phyloP scores from a whole-genome alignment of 148 eudicot genomes.

The Agrostemma githago region DNA sequence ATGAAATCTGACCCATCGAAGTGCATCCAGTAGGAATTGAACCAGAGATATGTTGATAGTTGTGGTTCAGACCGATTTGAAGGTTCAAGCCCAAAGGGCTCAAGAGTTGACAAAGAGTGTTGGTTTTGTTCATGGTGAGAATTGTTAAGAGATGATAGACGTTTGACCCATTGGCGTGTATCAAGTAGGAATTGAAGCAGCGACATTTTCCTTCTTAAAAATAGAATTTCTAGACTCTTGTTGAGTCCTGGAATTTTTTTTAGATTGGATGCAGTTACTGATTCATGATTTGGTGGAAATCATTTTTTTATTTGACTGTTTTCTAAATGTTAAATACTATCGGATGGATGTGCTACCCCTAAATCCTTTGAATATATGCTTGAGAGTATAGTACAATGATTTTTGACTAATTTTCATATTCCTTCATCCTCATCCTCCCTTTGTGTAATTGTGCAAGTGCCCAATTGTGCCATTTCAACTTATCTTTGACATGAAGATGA shows the following conservation, averaged over 20 bases:
- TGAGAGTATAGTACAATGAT: neutral
- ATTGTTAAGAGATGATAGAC: slow-evolving; percentile 1
- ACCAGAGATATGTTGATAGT: slow-evolving; percentile 13
- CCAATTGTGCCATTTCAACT: neutral
- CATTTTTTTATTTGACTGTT: neutral
- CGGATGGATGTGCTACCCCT: neutral
- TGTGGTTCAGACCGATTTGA: slow-evolving; percentile 54
- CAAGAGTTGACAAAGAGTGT: slow-evolving; percentile 40
- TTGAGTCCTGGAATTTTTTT: no score
- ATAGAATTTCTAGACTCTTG: no score
- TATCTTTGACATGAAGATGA: neutral
- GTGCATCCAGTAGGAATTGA: no score
- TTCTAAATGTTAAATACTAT: neutral
- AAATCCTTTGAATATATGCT: slow-evolving; percentile 5
- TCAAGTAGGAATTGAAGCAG: no score
- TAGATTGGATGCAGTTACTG: no score
- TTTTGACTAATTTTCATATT: neutral
- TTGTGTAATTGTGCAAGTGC: slow-evolving; percentile 4
- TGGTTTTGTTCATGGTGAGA: neutral
- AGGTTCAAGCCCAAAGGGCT: slow-evolving; percentile 47
- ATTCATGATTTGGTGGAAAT: no score
- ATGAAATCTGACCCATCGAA: no score
- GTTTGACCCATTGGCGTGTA: no score
- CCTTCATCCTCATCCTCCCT: neutral
- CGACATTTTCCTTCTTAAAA: no score